phyloP scores from a whole-genome alignment of 257 asterid genomes.

The Anisodus tanguticus region DNA sequence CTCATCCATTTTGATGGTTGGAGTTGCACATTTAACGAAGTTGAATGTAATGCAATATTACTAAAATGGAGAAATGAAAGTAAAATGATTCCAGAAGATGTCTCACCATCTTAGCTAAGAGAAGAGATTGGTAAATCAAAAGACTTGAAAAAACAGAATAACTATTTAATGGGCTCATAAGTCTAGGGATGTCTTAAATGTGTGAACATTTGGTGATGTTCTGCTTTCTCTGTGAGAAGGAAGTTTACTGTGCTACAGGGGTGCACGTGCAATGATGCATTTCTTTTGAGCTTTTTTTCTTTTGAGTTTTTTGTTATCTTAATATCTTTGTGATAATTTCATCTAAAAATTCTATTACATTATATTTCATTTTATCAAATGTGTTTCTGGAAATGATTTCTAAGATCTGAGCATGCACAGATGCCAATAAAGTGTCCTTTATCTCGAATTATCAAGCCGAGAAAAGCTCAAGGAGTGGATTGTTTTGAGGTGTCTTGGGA shows the following conservation, averaged over 20 bases:
- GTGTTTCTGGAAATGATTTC: background rate
- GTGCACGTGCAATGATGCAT: background rate
- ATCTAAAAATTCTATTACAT: background rate
- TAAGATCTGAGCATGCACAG: constrained; percentile 42
- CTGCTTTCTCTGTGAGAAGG: constrained; percentile 10
- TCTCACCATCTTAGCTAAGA: background rate
- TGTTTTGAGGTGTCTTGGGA: constrained; percentile 91
- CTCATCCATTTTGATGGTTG: background rate
- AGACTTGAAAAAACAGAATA: background rate
- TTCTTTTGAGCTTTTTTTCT: background rate
- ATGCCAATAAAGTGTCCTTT: constrained; percentile 86
- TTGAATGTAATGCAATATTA: background rate
- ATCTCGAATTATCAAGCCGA: constrained; percentile 65
- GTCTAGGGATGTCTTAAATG: constrained; percentile 20
- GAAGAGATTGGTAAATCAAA: background rate
- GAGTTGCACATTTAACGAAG: background rate
- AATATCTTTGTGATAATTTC: background rate
- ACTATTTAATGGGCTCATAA: background rate
- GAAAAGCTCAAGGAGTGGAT: constrained; percentile 77
- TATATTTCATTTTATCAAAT: background rate
- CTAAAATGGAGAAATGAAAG: background rate
- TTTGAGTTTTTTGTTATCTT: background rate
- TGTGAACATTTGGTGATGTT: background rate
- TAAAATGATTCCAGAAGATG: background rate
- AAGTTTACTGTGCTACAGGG: background rate